Conservation (phyloP, 202 grass and related monocot genomes). For the Miscanthus sacchariflorus region DNA sequence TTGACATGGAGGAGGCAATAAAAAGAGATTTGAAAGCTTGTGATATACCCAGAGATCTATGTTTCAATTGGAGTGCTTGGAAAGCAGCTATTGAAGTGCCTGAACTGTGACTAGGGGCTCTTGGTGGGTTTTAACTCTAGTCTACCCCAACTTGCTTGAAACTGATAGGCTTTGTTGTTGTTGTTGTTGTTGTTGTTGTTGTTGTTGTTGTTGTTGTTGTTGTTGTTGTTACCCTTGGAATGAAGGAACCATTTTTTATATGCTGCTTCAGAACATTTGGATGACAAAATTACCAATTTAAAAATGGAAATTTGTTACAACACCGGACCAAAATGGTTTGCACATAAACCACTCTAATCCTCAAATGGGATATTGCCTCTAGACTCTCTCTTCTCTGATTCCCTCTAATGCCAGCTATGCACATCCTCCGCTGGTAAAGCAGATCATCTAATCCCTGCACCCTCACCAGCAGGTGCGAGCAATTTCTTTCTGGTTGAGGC, state of each 20-base stretch:
- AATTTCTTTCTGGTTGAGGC: not conserved
- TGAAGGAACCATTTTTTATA: not conserved
- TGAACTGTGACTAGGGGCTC: no score
- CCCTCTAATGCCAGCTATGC: not conserved
- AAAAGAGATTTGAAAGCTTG: no score
- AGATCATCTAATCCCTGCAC: not conserved
- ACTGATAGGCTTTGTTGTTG: no score
- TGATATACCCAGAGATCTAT: no score
- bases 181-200: not conserved
- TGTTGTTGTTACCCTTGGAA: not conserved
- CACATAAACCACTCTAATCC: not conserved
- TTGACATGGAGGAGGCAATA: no score
- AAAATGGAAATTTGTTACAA: not conserved
- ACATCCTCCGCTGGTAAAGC: not conserved
- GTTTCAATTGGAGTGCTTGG: no score
- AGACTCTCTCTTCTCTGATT: not conserved
- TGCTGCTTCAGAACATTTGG: not conserved
- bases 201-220: no score
- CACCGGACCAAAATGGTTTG: not conserved
- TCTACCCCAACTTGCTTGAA: no score
- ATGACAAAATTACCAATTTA: not conserved
- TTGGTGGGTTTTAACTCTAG: no score
- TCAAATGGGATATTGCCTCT: not conserved
- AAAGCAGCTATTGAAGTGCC: no score
- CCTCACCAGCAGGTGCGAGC: not conserved